Conservation (phyloP, 495 filamentous ascomycete species). For the Aspergillus coremiiformis region DNA sequence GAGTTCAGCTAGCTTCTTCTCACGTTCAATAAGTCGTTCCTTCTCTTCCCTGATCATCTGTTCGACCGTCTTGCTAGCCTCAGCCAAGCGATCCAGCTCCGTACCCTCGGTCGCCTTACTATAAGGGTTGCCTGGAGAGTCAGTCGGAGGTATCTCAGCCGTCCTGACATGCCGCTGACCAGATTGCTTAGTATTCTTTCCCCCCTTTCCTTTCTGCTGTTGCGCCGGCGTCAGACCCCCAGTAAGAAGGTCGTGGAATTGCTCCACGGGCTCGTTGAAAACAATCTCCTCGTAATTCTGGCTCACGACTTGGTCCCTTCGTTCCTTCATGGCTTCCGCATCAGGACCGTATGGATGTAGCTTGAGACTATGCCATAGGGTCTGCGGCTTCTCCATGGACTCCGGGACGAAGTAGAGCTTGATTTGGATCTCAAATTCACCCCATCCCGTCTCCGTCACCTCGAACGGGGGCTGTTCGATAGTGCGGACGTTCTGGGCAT, state of each 20-base stretch:
- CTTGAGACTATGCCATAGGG: slow-evolving; percentile 81
- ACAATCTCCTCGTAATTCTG: slow-evolving; percentile 85
- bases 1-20: slow-evolving; percentile 54
- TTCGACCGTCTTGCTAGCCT: slow-evolving; percentile 60
- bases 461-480: slow-evolving; percentile 72
- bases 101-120: slow-evolving; percentile 64
- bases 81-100: slow-evolving; percentile 53
- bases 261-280: slow-evolving; percentile 92
- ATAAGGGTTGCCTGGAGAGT: slow-evolving; percentile 60
- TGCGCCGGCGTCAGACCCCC: slow-evolving; percentile 41
- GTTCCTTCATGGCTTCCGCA: slow-evolving; percentile 60
- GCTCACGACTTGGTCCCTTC: slow-evolving; percentile 57
- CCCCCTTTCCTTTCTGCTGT: slow-evolving; percentile 33
- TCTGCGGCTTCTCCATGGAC: slow-evolving; percentile 82
- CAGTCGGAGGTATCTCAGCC: slow-evolving; percentile 62
- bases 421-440: slow-evolving; percentile 93
- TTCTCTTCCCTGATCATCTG: slow-evolving; percentile 64
- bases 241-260: slow-evolving; percentile 76
- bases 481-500: slow-evolving; percentile 76
- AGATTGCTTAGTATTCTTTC: slow-evolving; percentile 42
- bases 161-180: slow-evolving; percentile 48
- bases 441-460: slow-evolving; percentile 90
- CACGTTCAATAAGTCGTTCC: slow-evolving; percentile 52
- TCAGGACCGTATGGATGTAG: slow-evolving; percentile 86
- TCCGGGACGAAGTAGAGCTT: slow-evolving; percentile 85